These are phyloP conservation scores for Selaginella moellendorffii DNA, from an alignment of 75 land plant species.

Conservation along the genomic window DNA sequence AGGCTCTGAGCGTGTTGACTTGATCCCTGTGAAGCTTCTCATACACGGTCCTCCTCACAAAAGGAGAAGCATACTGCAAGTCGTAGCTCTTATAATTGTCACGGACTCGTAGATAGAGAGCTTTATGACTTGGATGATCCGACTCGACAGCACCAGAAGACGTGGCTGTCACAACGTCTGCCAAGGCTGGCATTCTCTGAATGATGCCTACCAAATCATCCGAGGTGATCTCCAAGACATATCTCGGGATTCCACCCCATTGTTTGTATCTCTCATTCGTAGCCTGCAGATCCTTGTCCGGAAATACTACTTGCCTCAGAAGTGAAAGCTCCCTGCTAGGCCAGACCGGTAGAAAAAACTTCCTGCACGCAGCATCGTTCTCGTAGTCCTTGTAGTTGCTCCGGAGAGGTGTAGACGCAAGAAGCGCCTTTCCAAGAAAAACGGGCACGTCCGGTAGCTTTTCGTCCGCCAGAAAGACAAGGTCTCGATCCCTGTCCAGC, in stretches of 20 bases:
- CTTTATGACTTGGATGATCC: conserved; percentile 1
- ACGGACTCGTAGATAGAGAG: not conserved
- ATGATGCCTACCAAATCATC: not conserved
- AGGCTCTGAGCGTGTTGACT: conserved; percentile 1
- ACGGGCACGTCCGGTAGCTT: conserved; percentile 1
- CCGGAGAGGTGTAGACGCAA: conserved; percentile 2
- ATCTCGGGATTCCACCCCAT: not conserved
- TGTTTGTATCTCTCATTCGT: conserved; percentile 1
- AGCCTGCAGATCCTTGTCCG: conserved; percentile 1
- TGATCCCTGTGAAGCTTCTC: conserved; percentile 1
- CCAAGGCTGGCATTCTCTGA: conserved; percentile 1
- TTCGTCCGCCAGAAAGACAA: not conserved
- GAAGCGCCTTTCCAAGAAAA: not conserved
- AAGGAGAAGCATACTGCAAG: conserved; percentile 1
- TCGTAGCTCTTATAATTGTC: not conserved
- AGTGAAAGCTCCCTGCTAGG: not conserved
- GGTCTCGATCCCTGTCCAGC: conserved; percentile 2
- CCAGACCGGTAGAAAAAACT: not conserved
- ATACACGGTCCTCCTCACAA: conserved; percentile 1
- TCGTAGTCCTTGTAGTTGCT: conserved; percentile 1
- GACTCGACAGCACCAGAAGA: conserved; percentile 1
- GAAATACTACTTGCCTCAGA: conserved; percentile 1
- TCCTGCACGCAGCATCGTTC: conserved; percentile 2
- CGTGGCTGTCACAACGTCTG: not conserved
- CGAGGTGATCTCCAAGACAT: conserved; percentile 1